Evolutionary conservation across 192 early-diverging fungal species (phyloP).

Genomic region (Backusella sp.): DNA sequence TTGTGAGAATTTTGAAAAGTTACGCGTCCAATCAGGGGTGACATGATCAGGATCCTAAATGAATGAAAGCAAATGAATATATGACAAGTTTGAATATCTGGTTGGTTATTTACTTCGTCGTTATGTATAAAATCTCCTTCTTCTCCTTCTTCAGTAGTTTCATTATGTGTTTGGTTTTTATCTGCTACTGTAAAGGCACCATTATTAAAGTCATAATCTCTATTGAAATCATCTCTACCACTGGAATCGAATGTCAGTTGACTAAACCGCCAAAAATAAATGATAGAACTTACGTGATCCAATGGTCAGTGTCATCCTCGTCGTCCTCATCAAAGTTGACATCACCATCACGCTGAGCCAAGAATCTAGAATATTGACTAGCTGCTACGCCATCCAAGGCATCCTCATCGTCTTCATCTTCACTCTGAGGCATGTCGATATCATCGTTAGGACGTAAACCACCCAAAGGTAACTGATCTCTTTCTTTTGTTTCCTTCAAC

Average conservation of each 20-base stretch:
- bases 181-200: background rate
- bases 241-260: background rate
- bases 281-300: slow-evolving; percentile 25
- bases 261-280: background rate
- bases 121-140: slow-evolving; percentile 7
- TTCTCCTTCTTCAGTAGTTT: slow-evolving; percentile 11
- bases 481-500: slow-evolving; percentile 17
- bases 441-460: slow-evolving; percentile 51
- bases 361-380: slow-evolving; percentile 17
- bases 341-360: slow-evolving; percentile 6
- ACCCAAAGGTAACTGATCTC: slow-evolving; percentile 44
- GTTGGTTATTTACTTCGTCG: slow-evolving; percentile 15
- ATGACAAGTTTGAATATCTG: background rate
- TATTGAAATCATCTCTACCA: background rate
- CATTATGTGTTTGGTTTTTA: slow-evolving; percentile 8
- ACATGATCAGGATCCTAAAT: slow-evolving; percentile 9
- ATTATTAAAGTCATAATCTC: slow-evolving; percentile 14
- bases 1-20: slow-evolving; percentile 13
- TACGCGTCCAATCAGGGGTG: slow-evolving; percentile 23
- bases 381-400: slow-evolving; percentile 16
- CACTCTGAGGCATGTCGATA: slow-evolving; percentile 14
- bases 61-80: background rate
- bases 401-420: slow-evolving; percentile 25
- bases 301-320: slow-evolving; percentile 26
- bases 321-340: slow-evolving; percentile 21